Conservation (phyloP, 176 grass and related monocot genomes). For the Cenchrus americanus region DNA sequence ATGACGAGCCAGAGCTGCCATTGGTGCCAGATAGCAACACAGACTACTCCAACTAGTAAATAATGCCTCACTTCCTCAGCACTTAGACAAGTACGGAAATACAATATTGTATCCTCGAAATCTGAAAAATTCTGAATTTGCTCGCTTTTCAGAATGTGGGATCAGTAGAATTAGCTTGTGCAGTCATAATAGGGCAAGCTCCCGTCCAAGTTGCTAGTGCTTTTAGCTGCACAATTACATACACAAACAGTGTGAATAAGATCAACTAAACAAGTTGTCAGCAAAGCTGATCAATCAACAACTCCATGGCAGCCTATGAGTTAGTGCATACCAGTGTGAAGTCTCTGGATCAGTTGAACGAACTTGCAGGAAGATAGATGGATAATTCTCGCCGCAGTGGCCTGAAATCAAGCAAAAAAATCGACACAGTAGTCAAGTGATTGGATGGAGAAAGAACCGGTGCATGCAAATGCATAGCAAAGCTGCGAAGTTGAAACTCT, state of each 20-base stretch:
- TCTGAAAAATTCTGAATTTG: not conserved
- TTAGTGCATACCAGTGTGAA: constrained; percentile 35
- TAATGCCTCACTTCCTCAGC: constrained; percentile 14
- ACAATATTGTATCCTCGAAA: constrained; percentile 10
- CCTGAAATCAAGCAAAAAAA: constrained; percentile 28
- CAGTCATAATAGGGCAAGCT: not conserved
- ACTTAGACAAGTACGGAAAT: constrained; percentile 15
- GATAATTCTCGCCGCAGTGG: constrained; percentile 9
- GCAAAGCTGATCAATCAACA: not conserved
- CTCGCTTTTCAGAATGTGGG: constrained; percentile 4
- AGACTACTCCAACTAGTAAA: not conserved
- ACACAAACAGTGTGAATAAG: constrained; percentile 13
- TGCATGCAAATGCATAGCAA: constrained; percentile 7
- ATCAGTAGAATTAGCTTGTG: not conserved
- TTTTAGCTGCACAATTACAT: constrained; percentile 36
- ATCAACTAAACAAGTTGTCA: constrained; percentile 9
- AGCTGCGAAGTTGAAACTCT: constrained; percentile 15
- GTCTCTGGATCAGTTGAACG: constrained; percentile 3
- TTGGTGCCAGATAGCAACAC: constrained; percentile 38
- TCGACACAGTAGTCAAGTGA: not conserved
- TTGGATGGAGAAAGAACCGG: not conserved
- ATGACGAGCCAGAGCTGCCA: constrained; percentile 51
- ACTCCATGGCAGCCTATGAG: not conserved
- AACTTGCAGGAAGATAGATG: constrained; percentile 18
- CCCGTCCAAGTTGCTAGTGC: not conserved